phyloP scores from a whole-genome alignment of 257 asterid genomes.

The Anisodus tanguticus region DNA sequence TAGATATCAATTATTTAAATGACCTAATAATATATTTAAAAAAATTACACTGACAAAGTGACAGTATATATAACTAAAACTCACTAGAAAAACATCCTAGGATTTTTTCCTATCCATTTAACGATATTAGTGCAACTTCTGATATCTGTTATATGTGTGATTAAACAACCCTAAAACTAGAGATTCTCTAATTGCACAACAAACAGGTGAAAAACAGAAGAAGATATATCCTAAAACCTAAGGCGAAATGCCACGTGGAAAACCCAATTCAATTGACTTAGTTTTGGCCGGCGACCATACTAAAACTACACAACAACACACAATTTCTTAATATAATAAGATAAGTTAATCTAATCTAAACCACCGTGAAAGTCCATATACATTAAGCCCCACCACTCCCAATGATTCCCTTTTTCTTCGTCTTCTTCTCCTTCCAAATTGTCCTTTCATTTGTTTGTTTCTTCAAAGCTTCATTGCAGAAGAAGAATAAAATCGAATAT shows the following conservation, averaged over 20 bases:
- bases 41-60: no score
- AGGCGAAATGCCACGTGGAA: neutral
- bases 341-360: neutral
- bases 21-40: no score
- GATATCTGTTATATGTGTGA: neutral
- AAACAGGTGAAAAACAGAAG: no score
- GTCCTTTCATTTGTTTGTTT: slow-evolving; percentile 45
- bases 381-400: slow-evolving; percentile 38
- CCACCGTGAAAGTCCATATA: slow-evolving; percentile 12
- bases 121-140: no score
- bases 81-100: no score
- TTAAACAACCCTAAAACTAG: slow-evolving; percentile 14
- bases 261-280: slow-evolving; percentile 19
- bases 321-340: neutral
- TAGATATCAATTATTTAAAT: no score
- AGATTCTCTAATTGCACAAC: neutral
- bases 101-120: no score
- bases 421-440: slow-evolving; percentile 47
- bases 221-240: no score
- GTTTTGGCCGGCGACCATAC: slow-evolving; percentile 28
- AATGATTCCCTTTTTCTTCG: slow-evolving; percentile 23
- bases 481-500: slow-evolving; percentile 27
- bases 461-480: slow-evolving; percentile 39
- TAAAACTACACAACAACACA: neutral
- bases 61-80: no score